Base-by-base conservation (phyloP, 2,329 filamentous ascomycete species). In the Penicillium digitatum region DNA sequence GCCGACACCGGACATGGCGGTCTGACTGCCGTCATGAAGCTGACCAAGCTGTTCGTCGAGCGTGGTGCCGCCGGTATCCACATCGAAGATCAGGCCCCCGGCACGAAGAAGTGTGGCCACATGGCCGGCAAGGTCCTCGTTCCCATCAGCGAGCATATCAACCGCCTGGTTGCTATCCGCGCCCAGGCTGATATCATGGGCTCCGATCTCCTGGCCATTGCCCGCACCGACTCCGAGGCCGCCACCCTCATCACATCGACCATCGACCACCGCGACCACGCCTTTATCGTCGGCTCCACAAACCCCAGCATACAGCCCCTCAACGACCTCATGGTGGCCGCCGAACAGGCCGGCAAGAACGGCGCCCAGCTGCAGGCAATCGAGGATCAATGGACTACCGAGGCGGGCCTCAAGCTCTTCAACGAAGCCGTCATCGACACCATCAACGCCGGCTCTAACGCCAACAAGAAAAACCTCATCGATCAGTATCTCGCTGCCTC, bases 151-250 rank as follows among this genome's bases (percentile, higher is more conserved):
- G 94, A 99, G 79, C 94, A 99, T 80, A 96, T 97, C 79, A 97
- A 96, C 80, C 88, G 94, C 52, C 82, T 99, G 52, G 91, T 99
- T 48, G 92, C 94, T 65, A 97, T 99, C 73, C 88, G 94, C 57
- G 93, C 94, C 5, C 94, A 99, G 78, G 93, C 94, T 65, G 94
- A 99, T 72, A 97, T 99, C 69, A 97, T 99, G 94, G 94, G 89
- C 61, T 82, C 85, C 59, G 90, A 99, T 70, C 87, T 99, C 59
- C 78, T 99, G 37, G 90, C 90, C 63, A 86, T 99, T 62, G 94
- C 94, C 51, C 88, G 94, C 69, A 99, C 94, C 56, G 94, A 99
- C 76, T 95, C 94, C 65, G 94, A 99, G 81, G 94, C 94, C 51
- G 94, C 94, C 32, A 99, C 94, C 5, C 87, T 99, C 67, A 95